A percentile compares a stretch with the other conserved stretches of the same genome.
phyloP scores from a whole-genome alignment of 805 yeast species.

The Spathaspora girioi region DNA sequence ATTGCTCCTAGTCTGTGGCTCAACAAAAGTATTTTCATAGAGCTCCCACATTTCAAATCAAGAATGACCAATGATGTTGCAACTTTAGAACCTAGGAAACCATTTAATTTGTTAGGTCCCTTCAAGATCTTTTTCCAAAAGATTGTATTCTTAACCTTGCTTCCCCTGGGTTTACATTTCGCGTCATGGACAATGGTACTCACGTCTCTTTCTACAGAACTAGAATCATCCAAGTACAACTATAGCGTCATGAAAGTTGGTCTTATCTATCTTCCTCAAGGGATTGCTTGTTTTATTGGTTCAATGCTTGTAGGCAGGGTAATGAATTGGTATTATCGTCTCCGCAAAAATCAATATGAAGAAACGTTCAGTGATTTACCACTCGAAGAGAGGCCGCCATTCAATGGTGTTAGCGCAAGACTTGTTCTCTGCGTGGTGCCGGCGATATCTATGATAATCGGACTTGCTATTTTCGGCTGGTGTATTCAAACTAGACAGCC shows the following conservation, averaged over 20 bases:
- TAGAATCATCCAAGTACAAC: constrained; percentile 45
- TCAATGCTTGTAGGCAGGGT: constrained; percentile 56
- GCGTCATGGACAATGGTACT: constrained; percentile 68
- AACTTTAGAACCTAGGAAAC: constrained; percentile 11
- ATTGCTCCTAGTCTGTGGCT: constrained; percentile 43
- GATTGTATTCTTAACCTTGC: constrained; percentile 45
- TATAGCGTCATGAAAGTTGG: constrained; percentile 60
- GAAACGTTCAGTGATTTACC: constrained; percentile 11
- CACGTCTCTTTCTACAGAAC: constrained; percentile 58
- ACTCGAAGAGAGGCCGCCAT: constrained; percentile 31
- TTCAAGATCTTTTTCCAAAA: constrained; percentile 39
- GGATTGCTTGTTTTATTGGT: constrained; percentile 61
- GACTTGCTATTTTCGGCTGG: constrained; percentile 62
- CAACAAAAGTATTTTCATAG: constrained; percentile 45
- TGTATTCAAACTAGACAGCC: constrained; percentile 47
- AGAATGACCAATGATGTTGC: constrained; percentile 27
- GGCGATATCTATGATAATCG: constrained; percentile 35
- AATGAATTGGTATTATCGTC: constrained; percentile 49
- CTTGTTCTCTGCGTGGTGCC: constrained; percentile 32
- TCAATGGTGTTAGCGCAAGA: constrained; percentile 56
- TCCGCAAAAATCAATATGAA: constrained; percentile 18
- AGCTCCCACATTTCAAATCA: constrained; percentile 21
- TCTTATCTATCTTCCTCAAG: constrained; percentile 69
- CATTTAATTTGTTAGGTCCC: constrained; percentile 29
- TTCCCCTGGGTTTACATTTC: constrained; percentile 62